These are phyloP conservation scores for Picea abies DNA, from an alignment of 83 land plant genomes.

Conservation along the genomic window DNA sequence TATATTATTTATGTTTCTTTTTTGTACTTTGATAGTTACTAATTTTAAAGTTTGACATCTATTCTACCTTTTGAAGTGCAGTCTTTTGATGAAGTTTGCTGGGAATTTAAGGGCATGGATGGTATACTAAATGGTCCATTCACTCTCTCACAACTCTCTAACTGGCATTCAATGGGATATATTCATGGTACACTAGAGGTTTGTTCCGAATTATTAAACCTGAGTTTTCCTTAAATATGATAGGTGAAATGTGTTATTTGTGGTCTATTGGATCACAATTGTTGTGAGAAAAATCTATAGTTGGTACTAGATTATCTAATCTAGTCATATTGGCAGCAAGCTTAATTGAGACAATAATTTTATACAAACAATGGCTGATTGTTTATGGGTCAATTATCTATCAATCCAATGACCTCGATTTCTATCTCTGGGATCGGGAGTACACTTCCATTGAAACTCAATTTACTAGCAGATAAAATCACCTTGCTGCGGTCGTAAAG, in stretches of 20 bases:
- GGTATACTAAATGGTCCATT: constrained; percentile 56
- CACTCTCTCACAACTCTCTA: constrained; percentile 40
- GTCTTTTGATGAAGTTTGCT: constrained; percentile 42
- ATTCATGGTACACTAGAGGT: constrained; percentile 44
- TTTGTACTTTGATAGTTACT: no score
- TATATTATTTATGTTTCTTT: no score
- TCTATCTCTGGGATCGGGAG: no score
- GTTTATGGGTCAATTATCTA: background rate
- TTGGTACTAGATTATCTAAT: background rate
- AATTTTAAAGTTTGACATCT: no score
- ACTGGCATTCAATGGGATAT: constrained; percentile 46
- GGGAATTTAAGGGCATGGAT: constrained; percentile 46
- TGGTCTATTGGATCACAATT: background rate
- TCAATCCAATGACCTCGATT: background rate
- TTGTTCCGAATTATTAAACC: background rate
- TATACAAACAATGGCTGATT: background rate
- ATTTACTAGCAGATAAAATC: no score
- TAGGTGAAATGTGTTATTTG: background rate
- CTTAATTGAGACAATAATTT: background rate
- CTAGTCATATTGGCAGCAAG: background rate
- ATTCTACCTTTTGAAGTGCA: constrained; percentile 14
- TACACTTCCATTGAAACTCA: no score
- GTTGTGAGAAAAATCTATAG: background rate
- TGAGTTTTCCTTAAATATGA: background rate
- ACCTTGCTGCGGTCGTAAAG: no score